Evolutionary conservation across 2,329 filamentous ascomycete genomes (phyloP).

Genomic region (Colletotrichum tamarilloi): DNA sequence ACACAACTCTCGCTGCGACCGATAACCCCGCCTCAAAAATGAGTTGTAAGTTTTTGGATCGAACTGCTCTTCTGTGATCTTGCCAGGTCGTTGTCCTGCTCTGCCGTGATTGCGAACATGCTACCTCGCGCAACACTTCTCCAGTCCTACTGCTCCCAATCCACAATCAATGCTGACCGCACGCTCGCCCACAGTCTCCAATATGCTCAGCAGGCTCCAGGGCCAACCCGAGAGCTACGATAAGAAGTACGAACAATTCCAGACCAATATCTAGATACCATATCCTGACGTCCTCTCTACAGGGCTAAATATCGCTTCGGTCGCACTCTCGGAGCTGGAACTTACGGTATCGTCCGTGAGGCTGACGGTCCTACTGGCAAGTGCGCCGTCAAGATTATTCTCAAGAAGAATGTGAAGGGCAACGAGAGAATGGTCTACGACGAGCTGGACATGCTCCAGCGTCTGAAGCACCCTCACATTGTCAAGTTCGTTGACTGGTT

Average conservation of each 20-base stretch:
- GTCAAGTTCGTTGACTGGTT: conserved; percentile 99
- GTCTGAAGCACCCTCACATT: conserved; percentile 92
- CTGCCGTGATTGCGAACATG: not conserved
- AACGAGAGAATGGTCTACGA: conserved; percentile 99
- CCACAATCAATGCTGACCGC: conserved; percentile 39
- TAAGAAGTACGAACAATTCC: conserved; percentile 78
- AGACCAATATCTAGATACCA: conserved; percentile 33
- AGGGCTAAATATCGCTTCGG: conserved; percentile 93
- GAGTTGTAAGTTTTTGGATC: conserved; percentile 50
- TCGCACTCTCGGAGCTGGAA: conserved; percentile 92
- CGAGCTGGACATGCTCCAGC: conserved; percentile 93
- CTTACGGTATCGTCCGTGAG: conserved; percentile 97
- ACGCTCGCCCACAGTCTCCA: conserved; percentile 69
- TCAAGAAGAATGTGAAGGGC: conserved; percentile 99
- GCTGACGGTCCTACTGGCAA: conserved; percentile 86
- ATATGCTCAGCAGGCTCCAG: conserved; percentile 95
- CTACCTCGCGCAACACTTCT: not conserved
- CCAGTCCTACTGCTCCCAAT: not conserved
- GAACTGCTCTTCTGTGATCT: not conserved
- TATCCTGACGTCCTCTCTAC: conserved; percentile 37
- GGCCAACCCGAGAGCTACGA: conserved; percentile 98
- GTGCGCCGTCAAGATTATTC: conserved; percentile 97
- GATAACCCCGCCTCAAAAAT: conserved; percentile 41
- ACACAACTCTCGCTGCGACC: not conserved
- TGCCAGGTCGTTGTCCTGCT: not conserved